Evolutionary conservation across 1,139 yeast genomes (phyloP).

Genomic region (Geotrichum klebahnii): DNA sequence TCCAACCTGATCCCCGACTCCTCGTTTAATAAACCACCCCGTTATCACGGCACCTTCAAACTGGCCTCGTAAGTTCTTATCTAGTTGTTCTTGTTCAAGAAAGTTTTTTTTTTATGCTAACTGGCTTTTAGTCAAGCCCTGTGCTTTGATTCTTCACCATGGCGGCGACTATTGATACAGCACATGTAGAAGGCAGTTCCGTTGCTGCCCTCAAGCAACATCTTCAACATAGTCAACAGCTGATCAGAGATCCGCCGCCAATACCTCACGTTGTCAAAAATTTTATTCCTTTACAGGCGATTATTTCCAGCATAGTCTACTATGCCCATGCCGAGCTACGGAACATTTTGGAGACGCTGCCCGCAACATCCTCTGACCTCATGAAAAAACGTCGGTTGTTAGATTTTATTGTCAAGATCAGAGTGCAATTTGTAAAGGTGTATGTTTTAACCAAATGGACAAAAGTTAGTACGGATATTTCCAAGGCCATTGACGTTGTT

Average conservation of each 20-base stretch:
- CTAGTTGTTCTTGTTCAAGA: background rate
- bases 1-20: too few relatives aligned
- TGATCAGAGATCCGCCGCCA: slow-evolving; percentile 39
- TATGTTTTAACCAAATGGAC: slow-evolving; percentile 90
- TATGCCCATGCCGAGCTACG: slow-evolving; percentile 63
- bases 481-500: slow-evolving; percentile 72
- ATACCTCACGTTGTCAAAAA: slow-evolving; percentile 76
- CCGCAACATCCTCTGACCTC: slow-evolving; percentile 53
- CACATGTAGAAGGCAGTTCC: slow-evolving; percentile 11
- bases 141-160: slow-evolving; percentile 11
- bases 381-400: slow-evolving; percentile 64
- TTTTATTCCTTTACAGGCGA: slow-evolving; percentile 58
- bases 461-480: slow-evolving; percentile 62
- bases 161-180: slow-evolving; percentile 18
- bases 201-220: slow-evolving; percentile 12
- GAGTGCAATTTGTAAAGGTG: slow-evolving; percentile 78
- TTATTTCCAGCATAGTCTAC: slow-evolving; percentile 57
- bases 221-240: slow-evolving; percentile 7
- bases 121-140: background rate
- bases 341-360: slow-evolving; percentile 58
- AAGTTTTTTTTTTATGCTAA: background rate
- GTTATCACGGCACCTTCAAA: too few relatives aligned
- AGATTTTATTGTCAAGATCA: slow-evolving; percentile 59
- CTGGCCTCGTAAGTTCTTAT: background rate
- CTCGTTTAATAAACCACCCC: too few relatives aligned